phyloP scores from a whole-genome alignment of 2,329 filamentous ascomycete genomes.

The Fusarium illudens region DNA sequence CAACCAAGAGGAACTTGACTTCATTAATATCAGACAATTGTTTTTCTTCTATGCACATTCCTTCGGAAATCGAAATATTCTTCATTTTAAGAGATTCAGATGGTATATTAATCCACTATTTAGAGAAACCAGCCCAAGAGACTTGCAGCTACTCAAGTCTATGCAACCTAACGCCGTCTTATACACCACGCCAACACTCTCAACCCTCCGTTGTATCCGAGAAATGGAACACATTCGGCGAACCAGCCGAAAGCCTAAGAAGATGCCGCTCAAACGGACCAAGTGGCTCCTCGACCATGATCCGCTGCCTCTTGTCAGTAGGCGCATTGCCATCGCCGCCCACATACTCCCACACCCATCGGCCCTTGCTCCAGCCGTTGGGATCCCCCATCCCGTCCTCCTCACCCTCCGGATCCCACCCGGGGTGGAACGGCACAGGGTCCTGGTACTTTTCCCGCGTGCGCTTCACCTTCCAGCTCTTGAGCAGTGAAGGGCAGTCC shows the following conservation, averaged over 20 bases:
- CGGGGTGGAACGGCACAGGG: slow-evolving; percentile 46
- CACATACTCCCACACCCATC: slow-evolving; percentile 65
- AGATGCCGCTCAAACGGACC: slow-evolving; percentile 62
- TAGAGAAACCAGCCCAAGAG: not conserved
- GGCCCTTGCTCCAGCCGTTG: slow-evolving; percentile 42
- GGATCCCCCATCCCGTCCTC: slow-evolving; percentile 36
- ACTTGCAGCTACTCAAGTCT: not conserved
- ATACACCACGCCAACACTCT: not conserved
- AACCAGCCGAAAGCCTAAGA: slow-evolving; percentile 54
- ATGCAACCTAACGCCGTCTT: not conserved
- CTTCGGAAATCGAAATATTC: not conserved
- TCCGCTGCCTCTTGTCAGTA: slow-evolving; percentile 48
- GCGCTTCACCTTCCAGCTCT: slow-evolving; percentile 55
- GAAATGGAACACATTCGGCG: slow-evolving; percentile 54
- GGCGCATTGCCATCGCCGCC: slow-evolving; percentile 55
- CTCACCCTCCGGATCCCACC: slow-evolving; percentile 43
- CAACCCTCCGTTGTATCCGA: slow-evolving; percentile 43
- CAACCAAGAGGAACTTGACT: not conserved
- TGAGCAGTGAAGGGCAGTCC: slow-evolving; percentile 55
- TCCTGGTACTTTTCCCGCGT: slow-evolving; percentile 46
- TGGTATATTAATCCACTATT: not conserved
- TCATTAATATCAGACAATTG: not conserved
- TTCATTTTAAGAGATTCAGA: not conserved
- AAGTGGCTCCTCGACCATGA: slow-evolving; percentile 62
- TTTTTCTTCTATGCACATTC: not conserved